A percentile compares a stretch with the other conserved stretches of the same genome.
Evolutionary conservation across 139 green algal genomes (phyloP).

Genomic region (Zygnema cylindricum): DNA sequence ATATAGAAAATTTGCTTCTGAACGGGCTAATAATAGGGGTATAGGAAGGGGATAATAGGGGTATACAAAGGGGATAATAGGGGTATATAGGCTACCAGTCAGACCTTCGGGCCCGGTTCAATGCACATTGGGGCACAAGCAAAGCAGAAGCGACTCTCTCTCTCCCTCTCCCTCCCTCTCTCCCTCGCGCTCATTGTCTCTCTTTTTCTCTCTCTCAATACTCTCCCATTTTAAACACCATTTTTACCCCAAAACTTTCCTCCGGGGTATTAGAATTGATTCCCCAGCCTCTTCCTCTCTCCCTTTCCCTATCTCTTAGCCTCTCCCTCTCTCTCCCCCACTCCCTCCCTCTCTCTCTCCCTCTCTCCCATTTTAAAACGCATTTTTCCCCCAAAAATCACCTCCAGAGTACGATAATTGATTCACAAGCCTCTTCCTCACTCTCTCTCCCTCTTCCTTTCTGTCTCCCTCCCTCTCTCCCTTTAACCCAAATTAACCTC

Average conservation of each 20-base stretch:
- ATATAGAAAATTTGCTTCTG: no score
- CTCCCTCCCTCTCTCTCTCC: neutral
- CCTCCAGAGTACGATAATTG: conserved; percentile 93
- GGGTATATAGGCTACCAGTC: neutral
- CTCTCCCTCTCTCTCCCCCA: neutral
- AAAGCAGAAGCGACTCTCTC: neutral
- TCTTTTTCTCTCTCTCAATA: neutral
- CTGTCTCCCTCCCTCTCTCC: neutral
- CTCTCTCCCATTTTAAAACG: neutral
- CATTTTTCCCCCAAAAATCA: conserved; percentile 72
- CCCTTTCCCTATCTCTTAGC: neutral
- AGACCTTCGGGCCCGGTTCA: neutral
- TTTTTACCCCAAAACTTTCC: neutral
- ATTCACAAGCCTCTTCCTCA: conserved; percentile 83
- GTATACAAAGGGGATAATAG: neutral
- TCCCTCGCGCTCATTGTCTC: neutral
- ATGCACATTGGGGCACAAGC: neutral
- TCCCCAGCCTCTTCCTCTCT: neutral
- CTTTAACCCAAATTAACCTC: neutral
- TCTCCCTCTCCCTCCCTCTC: neutral
- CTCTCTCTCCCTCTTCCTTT: neutral
- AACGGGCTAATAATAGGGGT: no score
- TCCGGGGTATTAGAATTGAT: no score
- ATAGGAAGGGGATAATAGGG: neutral
- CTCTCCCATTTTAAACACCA: neutral